A percentile compares a stretch with the other conserved stretches of the same genome.
Evolutionary conservation across 2,329 filamentous ascomycete species (phyloP).

Genomic region (Aspergillus phoenicis): DNA sequence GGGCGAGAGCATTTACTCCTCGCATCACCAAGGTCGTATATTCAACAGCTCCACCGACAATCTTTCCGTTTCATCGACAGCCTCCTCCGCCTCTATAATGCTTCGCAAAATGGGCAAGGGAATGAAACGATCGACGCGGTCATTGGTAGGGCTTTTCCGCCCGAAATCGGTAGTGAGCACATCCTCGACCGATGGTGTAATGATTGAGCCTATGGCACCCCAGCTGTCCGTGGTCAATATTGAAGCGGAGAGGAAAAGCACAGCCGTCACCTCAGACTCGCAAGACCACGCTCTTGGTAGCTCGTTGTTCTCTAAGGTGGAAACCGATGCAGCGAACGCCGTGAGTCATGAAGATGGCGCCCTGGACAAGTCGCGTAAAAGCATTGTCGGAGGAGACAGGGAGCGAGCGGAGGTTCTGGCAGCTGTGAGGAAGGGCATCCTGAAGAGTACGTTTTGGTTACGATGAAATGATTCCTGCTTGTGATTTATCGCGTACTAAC

Average conservation of each 20-base stretch:
- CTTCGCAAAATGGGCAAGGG: constrained; percentile 97
- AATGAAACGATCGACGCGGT: constrained; percentile 92
- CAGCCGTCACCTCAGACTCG: constrained; percentile 70
- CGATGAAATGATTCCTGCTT: neutral
- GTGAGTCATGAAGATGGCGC: constrained; percentile 36
- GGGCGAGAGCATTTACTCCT: constrained; percentile 84
- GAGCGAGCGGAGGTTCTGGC: constrained; percentile 90
- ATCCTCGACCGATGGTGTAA: constrained; percentile 64
- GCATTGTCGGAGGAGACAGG: constrained; percentile 85
- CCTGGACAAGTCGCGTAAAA: constrained; percentile 68
- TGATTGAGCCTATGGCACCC: constrained; percentile 70
- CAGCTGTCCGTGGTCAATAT: constrained; percentile 94
- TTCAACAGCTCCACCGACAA: constrained; percentile 95
- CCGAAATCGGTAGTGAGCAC: constrained; percentile 88
- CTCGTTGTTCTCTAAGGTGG: constrained; percentile 81
- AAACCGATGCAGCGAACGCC: constrained; percentile 74
- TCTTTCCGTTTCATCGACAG: constrained; percentile 58
- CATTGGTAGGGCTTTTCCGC: constrained; percentile 89
- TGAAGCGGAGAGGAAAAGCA: constrained; percentile 83
- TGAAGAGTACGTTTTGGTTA: constrained; percentile 71
- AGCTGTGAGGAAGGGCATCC: constrained; percentile 89
- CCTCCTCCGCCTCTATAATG: constrained; percentile 54
- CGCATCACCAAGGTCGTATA: constrained; percentile 71
- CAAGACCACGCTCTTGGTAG: constrained; percentile 69
- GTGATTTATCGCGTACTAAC: constrained; percentile 3